Evolutionary conservation across 2,329 filamentous ascomycete genomes (phyloP).

Genomic region (Arthrobotrys megalospora): DNA sequence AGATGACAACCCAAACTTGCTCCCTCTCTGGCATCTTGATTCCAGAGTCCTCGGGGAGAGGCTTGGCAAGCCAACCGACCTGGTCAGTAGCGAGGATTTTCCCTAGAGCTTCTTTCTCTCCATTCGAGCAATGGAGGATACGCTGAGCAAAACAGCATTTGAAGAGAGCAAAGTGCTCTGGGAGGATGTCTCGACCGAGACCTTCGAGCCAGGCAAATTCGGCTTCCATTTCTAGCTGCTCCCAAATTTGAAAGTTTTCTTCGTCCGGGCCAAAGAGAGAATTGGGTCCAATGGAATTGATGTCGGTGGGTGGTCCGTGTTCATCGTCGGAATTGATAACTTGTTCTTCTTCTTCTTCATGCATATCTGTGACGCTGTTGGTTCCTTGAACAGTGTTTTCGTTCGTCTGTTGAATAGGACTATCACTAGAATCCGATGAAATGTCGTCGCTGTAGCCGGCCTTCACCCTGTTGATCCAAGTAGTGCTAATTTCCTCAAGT

Average conservation of each 20-base stretch:
- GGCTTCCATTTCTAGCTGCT: not conserved
- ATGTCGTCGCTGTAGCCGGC: too few relatives aligned
- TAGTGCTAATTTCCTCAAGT: too few relatives aligned
- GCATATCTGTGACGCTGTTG: too few relatives aligned
- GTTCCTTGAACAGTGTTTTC: too few relatives aligned
- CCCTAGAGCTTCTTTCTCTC: constrained; percentile 5
- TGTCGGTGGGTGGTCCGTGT: not conserved
- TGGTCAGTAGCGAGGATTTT: not conserved
- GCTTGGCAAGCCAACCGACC: not conserved
- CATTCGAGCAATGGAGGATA: not conserved
- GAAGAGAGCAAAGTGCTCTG: constrained; percentile 15
- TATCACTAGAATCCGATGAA: too few relatives aligned
- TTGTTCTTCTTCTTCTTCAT: not conserved
- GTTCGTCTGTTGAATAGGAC: too few relatives aligned
- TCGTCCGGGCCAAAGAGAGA: not conserved
- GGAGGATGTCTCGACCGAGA: constrained; percentile 1
- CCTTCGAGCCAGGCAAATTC: not conserved
- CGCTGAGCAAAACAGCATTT: not conserved
- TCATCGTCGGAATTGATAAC: not conserved
- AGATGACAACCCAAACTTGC: constrained; percentile 17
- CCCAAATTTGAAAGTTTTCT: not conserved
- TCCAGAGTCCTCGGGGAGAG: not conserved
- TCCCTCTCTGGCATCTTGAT: constrained; percentile 11
- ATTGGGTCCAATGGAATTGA: not conserved
- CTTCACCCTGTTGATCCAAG: too few relatives aligned